A percentile compares a stretch with the other conserved stretches of the same genome.
Evolutionary conservation across 2,329 filamentous ascomycete species (phyloP).

Genomic region (Plectosphaerella cucumerina): DNA sequence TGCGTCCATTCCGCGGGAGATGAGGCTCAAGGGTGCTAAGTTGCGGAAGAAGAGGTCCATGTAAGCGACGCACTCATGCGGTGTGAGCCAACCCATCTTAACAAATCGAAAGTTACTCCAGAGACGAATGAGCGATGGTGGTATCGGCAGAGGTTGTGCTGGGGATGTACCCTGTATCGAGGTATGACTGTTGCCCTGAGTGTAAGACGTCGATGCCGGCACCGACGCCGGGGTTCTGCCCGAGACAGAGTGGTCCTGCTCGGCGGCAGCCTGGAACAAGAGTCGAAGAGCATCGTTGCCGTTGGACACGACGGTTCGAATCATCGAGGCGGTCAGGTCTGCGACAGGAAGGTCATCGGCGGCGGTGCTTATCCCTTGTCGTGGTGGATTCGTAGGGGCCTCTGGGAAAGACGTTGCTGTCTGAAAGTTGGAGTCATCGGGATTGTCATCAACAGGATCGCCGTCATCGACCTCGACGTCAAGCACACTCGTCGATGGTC

Average conservation of each 20-base stretch:
- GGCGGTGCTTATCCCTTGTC: neutral
- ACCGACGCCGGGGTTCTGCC: neutral
- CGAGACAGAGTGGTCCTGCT: conserved; percentile 5
- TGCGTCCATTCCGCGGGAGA: conserved; percentile 44
- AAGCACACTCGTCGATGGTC: neutral
- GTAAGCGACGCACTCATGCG: conserved; percentile 48
- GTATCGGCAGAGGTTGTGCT: neutral
- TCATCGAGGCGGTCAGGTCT: conserved; percentile 18
- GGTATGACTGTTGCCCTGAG: neutral
- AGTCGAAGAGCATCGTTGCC: conserved; percentile 49
- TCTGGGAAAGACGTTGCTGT: neutral
- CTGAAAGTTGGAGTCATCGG: neutral
- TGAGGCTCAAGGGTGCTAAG: conserved; percentile 44
- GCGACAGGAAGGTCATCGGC: neutral
- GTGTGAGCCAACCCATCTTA: conserved; percentile 51
- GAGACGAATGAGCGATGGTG: neutral
- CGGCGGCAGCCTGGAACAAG: conserved; percentile 42
- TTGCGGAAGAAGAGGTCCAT: conserved; percentile 49
- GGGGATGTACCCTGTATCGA: neutral
- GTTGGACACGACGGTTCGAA: conserved; percentile 46
- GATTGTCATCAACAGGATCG: neutral
- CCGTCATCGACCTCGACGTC: neutral
- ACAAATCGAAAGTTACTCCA: conserved; percentile 36
- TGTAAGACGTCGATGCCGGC: neutral
- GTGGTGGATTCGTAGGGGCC: neutral